Conservation (phyloP, 1,284 basidiomycete genomes). For the Irpex sp. region DNA sequence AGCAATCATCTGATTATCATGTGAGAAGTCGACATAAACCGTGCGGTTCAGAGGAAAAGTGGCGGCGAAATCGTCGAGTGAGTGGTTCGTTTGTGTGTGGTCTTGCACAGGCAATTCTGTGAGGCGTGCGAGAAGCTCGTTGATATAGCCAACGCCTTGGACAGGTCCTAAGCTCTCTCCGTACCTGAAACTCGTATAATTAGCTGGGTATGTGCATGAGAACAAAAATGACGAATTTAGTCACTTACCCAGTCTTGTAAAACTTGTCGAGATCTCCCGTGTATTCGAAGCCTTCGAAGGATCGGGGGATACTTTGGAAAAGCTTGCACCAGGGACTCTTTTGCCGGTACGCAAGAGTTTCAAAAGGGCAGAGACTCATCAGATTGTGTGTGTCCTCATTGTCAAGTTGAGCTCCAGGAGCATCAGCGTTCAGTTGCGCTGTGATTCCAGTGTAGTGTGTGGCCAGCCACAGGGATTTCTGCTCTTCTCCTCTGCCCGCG, state of each 20-base stretch:
- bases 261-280: constrained; percentile 73
- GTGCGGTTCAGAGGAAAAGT: constrained; percentile 74
- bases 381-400: constrained; percentile 56
- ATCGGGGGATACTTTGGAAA: constrained; percentile 48
- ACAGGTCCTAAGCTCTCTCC: constrained; percentile 65
- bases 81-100: constrained; percentile 74
- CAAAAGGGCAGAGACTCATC: constrained; percentile 77
- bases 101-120: constrained; percentile 59
- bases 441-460: constrained; percentile 56
- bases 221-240: neutral
- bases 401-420: constrained; percentile 60
- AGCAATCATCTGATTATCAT: constrained; percentile 79
- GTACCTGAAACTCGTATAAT: constrained; percentile 37
- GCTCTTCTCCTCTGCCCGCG: constrained; percentile 42
- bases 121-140: constrained; percentile 84
- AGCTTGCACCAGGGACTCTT: constrained; percentile 71
- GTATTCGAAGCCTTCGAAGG: constrained; percentile 65
- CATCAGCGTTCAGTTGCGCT: constrained; percentile 54
- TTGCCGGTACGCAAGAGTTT: constrained; percentile 50
- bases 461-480: constrained; percentile 50
- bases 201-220: neutral
- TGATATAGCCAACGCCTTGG: constrained; percentile 80
- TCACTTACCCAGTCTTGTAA: constrained; percentile 8
- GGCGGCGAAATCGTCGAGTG: constrained; percentile 57
- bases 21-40: constrained; percentile 76